phyloP scores from a whole-genome alignment of 768 basidiomycete genomes.

The Xerocomus brunneocitrinus region DNA sequence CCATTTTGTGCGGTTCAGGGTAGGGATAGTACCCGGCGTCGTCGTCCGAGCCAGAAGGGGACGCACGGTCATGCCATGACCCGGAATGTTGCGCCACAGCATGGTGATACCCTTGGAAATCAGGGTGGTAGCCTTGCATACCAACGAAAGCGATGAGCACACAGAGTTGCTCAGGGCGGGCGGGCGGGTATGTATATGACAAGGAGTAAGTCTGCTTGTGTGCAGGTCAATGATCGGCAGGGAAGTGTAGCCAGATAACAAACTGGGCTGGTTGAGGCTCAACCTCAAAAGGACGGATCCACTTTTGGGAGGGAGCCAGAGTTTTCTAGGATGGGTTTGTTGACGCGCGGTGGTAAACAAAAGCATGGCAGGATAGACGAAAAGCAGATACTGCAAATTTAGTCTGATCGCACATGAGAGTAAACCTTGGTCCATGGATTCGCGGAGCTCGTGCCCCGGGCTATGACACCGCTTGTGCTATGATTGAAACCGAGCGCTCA shows the following conservation, averaged over 20 bases:
- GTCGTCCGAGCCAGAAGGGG: conserved; percentile 56
- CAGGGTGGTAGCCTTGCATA: conserved; percentile 29
- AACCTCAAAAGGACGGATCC: conserved; percentile 15
- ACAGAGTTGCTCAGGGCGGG: conserved; percentile 2
- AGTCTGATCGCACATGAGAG: conserved; percentile 30
- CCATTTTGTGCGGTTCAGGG: conserved; percentile 37
- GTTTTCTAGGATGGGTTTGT: conserved; percentile 25
- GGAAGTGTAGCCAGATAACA: conserved; percentile 21
- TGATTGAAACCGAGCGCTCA: conserved; percentile 32
- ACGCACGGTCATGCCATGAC: conserved; percentile 42
- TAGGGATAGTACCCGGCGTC: conserved; percentile 33
- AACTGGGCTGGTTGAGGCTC: conserved; percentile 23
- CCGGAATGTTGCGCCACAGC: conserved; percentile 26
- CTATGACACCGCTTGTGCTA: conserved; percentile 27
- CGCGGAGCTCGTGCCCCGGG: conserved; percentile 32
- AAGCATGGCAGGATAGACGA: conserved; percentile 32
- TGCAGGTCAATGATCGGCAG: conserved; percentile 27
- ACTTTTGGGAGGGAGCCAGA: conserved; percentile 15
- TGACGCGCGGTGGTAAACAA: conserved; percentile 28
- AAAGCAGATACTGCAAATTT: conserved; percentile 24
- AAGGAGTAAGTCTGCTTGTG: conserved; percentile 8
- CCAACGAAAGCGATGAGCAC: conserved; percentile 7
- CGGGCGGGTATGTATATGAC: conserved; percentile 1
- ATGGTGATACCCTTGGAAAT: conserved; percentile 21
- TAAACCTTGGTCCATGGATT: conserved; percentile 27